Evolutionary conservation across 2,329 filamentous ascomycete species (phyloP).

Genomic region (Amphichorda felina): DNA sequence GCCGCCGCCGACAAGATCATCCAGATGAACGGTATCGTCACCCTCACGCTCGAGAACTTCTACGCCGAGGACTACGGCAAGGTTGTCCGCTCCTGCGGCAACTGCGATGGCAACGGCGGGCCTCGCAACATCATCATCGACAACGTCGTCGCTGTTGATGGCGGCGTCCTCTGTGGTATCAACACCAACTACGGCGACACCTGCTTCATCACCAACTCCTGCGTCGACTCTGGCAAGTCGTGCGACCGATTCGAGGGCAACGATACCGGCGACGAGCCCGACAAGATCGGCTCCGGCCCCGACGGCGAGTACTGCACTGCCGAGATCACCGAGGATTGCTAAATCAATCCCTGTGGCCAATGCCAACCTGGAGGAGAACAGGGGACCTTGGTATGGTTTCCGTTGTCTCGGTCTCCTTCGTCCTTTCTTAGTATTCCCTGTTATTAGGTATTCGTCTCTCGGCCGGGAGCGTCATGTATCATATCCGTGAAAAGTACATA

Average conservation of each 20-base stretch:
- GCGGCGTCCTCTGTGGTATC: conserved; percentile 22
- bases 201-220: conserved; percentile 8
- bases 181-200: conserved; percentile 20
- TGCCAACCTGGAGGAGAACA: too few species aligned
- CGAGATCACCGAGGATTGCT: neutral
- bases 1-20: conserved; percentile 31
- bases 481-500: too few species aligned
- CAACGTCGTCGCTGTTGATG: conserved; percentile 20
- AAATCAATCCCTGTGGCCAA: too few species aligned
- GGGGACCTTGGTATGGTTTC: too few species aligned
- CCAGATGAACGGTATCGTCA: conserved; percentile 30
- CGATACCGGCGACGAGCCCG: conserved; percentile 20
- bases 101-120: conserved; percentile 23
- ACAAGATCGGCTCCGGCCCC: conserved; percentile 22
- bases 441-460: too few species aligned
- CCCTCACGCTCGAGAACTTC: conserved; percentile 23
- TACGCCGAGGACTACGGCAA: conserved; percentile 34
- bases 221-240: conserved; percentile 2
- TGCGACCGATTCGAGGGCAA: conserved; percentile 20
- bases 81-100: conserved; percentile 34
- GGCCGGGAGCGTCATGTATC: too few species aligned
- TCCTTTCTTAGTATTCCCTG: too few species aligned
- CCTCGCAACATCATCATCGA: conserved; percentile 10
- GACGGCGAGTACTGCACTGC: conserved; percentile 12
- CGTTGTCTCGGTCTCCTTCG: too few species aligned